Evolutionary conservation across 2,329 filamentous ascomycete species (phyloP).

Genomic region (Juglanconis oblonga): DNA sequence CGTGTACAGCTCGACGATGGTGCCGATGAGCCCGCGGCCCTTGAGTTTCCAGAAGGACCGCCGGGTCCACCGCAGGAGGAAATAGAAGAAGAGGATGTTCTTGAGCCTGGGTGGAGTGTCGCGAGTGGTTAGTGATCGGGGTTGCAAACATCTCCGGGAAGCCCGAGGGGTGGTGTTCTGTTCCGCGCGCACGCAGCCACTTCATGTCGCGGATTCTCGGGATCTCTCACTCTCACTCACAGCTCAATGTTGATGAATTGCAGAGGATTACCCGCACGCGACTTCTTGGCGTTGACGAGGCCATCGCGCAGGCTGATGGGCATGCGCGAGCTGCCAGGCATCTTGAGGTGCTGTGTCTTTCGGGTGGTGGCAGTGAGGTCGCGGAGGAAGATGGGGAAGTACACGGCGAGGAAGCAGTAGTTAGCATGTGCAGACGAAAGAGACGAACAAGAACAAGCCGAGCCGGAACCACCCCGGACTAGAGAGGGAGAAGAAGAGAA

Average conservation of each 20-base stretch:
- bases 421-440: not conserved
- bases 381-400: not conserved
- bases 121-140: not conserved
- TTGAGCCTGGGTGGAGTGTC: constrained; percentile 56
- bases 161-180: not conserved
- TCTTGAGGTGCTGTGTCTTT: constrained; percentile 25
- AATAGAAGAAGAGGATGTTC: constrained; percentile 85
- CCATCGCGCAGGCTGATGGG: constrained; percentile 68
- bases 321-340: constrained; percentile 68
- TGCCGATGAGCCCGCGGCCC: constrained; percentile 83
- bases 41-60: constrained; percentile 80
- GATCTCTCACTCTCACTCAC: constrained; percentile 44
- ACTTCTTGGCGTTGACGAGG: constrained; percentile 59
- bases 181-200: not conserved
- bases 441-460: not conserved
- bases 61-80: constrained; percentile 79
- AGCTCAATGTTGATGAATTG: constrained; percentile 65
- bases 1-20: constrained; percentile 70
- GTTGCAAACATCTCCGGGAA: not conserved
- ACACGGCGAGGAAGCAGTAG: not conserved
- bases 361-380: not conserved
- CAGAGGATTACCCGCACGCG: constrained; percentile 53
- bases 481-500: not conserved
- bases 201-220: not conserved
- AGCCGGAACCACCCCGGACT: not conserved